Conservation (phyloP, 148 eudicot species). For the Bassia scoparia region DNA sequence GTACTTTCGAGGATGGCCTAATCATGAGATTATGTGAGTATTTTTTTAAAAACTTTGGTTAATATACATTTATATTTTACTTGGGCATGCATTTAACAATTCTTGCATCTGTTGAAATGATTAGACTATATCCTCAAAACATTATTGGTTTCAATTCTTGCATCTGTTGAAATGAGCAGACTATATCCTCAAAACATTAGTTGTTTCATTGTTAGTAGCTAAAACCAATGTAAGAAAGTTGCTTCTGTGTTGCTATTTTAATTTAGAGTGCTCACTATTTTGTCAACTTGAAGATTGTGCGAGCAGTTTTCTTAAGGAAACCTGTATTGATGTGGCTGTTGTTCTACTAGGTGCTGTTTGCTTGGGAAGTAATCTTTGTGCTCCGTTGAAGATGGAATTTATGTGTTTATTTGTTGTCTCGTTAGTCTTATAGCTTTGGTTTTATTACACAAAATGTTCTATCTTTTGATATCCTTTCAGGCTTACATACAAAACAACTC, state of each 20-base stretch:
- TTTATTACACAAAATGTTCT: neutral
- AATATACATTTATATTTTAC: neutral
- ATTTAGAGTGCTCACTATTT: neutral
- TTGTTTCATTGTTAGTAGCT: neutral
- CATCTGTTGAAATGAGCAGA: neutral
- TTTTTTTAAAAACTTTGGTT: neutral
- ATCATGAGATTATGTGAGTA: constrained; percentile 81
- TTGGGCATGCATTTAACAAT: neutral
- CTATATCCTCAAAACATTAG: neutral
- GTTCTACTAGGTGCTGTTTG: neutral
- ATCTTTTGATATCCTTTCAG: too few relatives aligned
- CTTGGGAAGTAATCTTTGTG: neutral
- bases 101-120: neutral
- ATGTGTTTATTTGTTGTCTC: too few relatives aligned
- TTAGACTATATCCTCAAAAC: too few relatives aligned
- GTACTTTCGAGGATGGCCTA: constrained; percentile 78
- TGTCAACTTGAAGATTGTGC: neutral
- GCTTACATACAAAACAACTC: neutral
- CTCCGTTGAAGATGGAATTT: neutral
- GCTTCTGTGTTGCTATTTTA: neutral
- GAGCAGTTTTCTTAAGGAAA: neutral
- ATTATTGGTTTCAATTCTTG: too few relatives aligned
- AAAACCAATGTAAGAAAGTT: neutral
- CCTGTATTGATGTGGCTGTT: neutral
- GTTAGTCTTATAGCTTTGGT: too few relatives aligned